Percentiles rank a stretch among this genome's conserved stretches.
Evolutionary conservation across 2,329 filamentous ascomycete genomes (phyloP).

Genomic region (Cladophialophora exuberans): DNA sequence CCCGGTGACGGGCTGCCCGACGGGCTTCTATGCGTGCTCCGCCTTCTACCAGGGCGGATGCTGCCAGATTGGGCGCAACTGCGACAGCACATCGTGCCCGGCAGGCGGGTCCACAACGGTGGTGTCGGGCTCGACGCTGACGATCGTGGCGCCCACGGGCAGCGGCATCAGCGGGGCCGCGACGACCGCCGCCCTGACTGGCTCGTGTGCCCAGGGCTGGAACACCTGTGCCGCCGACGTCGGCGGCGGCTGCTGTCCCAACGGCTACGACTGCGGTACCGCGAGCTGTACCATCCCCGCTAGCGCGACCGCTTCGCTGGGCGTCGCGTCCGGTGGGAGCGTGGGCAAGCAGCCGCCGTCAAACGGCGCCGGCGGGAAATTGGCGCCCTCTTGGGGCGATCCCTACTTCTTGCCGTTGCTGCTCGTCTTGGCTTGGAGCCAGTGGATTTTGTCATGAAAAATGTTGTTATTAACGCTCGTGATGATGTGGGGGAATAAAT

Average conservation of each 20-base stretch:
- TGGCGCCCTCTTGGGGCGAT: background rate
- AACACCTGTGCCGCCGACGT: slow-evolving; percentile 67
- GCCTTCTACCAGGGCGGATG: slow-evolving; percentile 82
- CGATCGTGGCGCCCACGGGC: slow-evolving; percentile 66
- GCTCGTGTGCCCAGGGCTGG: slow-evolving; percentile 78
- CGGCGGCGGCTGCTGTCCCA: slow-evolving; percentile 82
- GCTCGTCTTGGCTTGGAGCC: too few relatives aligned
- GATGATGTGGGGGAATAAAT: too few relatives aligned
- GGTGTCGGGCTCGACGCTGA: slow-evolving; percentile 65
- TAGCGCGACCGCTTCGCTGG: slow-evolving; percentile 50
- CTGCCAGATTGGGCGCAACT: slow-evolving; percentile 85
- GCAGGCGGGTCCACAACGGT: slow-evolving; percentile 64
- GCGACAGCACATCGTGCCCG: slow-evolving; percentile 78
- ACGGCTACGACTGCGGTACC: slow-evolving; percentile 72
- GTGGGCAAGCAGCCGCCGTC: slow-evolving; percentile 43
- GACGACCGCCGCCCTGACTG: slow-evolving; percentile 37
- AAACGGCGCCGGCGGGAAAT: background rate
- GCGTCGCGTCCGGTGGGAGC: slow-evolving; percentile 46
- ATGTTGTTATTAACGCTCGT: too few relatives aligned
- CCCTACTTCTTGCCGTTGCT: background rate
- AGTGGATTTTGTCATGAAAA: too few relatives aligned
- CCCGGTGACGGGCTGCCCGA: slow-evolving; percentile 66
- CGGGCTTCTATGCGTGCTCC: slow-evolving; percentile 87
- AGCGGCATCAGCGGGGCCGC: slow-evolving; percentile 47
- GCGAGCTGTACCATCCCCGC: slow-evolving; percentile 60